These are phyloP conservation scores for Pythium aquatile DNA, from an alignment of 352 stramenopile species.

Conservation along the genomic window DNA sequence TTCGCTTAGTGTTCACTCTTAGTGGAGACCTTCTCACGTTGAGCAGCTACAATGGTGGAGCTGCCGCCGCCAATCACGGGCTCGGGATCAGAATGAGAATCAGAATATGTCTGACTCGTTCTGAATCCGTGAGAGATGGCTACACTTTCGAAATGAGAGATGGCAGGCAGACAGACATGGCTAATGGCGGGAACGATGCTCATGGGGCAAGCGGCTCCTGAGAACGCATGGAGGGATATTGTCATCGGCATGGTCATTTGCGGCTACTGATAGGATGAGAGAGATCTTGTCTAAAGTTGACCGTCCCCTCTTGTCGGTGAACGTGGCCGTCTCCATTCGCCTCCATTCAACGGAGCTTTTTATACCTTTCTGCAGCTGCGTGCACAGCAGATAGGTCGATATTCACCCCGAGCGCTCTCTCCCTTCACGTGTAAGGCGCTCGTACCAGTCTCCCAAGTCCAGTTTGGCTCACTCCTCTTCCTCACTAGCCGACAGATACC, in stretches of 20 bases:
- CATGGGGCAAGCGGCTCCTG: too few species aligned
- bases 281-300: not conserved
- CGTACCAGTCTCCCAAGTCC: not conserved
- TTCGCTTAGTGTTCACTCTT: not conserved
- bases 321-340: not conserved
- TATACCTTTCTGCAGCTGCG: not conserved
- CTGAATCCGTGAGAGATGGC: not conserved
- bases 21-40: not conserved
- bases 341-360: not conserved
- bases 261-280: not conserved
- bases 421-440: not conserved
- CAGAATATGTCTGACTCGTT: not conserved
- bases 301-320: not conserved
- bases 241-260: too few species aligned
- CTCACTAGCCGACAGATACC: not conserved
- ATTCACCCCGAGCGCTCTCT: not conserved
- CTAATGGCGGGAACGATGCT: too few species aligned
- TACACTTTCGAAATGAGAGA: not conserved
- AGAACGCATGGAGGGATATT: too few species aligned
- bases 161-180: too few species aligned
- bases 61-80: slow-evolving; percentile 2
- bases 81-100: not conserved
- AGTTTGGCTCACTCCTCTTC: not conserved
- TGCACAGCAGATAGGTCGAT: not conserved
- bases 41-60: not conserved